phyloP scores from a whole-genome alignment of 306 rosid species.

The Pyrus betulifolia region DNA sequence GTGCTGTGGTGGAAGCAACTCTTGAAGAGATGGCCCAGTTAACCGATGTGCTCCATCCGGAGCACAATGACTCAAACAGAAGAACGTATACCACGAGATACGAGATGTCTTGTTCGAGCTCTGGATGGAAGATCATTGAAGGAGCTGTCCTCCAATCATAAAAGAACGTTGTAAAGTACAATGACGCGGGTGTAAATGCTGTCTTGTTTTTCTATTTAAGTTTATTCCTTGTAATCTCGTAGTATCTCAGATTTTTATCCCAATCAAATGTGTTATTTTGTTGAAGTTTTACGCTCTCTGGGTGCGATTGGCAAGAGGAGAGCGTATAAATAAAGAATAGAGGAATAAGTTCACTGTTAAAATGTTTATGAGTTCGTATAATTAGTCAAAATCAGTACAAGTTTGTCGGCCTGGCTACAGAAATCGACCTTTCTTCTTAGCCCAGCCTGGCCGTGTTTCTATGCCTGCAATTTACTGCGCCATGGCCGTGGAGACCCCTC shows the following conservation, averaged over 20 bases:
- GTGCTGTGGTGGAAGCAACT: conserved; percentile 92
- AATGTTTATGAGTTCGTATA: background rate
- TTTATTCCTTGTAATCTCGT: background rate
- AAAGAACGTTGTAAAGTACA: background rate
- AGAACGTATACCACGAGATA: conserved; percentile 85
- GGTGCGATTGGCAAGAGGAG: background rate
- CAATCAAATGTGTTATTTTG: no score
- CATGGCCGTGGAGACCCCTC: no score
- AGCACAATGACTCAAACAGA: conserved; percentile 58
- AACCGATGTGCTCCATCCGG: conserved; percentile 58
- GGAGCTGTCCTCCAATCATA: conserved; percentile 86
- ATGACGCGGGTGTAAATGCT: conserved; percentile 24
- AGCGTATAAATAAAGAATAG: background rate
- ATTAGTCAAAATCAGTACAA: background rate
- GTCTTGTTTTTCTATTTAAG: background rate
- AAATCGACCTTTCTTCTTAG: no score
- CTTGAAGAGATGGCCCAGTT: conserved; percentile 63
- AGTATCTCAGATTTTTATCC: no score
- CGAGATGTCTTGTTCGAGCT: conserved; percentile 55
- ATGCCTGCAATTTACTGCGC: no score
- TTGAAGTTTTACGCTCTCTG: no score
- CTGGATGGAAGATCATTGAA: conserved; percentile 86
- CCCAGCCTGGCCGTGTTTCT: no score
- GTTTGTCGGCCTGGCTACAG: background rate
- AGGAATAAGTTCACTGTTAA: background rate